Evolutionary conservation across 2,329 filamentous ascomycete genomes (phyloP), one percentile per base, ranked within the genome.

Genomic region (Cladosporium velox): DNA sequence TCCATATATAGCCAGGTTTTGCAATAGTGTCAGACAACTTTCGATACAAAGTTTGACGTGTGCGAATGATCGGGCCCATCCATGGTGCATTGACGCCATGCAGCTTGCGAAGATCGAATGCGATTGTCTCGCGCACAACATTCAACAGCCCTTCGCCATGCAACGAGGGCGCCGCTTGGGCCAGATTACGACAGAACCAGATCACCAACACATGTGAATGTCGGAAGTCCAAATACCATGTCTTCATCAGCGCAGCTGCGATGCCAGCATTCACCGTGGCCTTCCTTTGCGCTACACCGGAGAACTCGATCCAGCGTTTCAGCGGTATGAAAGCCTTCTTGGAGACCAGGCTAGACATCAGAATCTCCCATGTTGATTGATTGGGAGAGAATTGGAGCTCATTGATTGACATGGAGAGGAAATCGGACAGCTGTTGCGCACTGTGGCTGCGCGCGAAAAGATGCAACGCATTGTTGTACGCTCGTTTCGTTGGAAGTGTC

Each of bases 191-290:
- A 64, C 72, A 75, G 12, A 73, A 65, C 67, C 66, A 69, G 59
- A 75, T 71, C 21, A 77, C 26, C 26, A 73, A 35, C 14, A 66
- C 63, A 51, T 76, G 73, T 14, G 73, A 68, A 26, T 74, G 73
- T 6, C 74, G 69, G 34, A 62, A 63, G 6, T 72, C 66, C 18
- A 65, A 67, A 61, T 73, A 77, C 65, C 67, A 76, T 7, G 59
- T 58, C n/a, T 65, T 68, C 28, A 77, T 38, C 55, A 77, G 49
- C 14, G 54, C 55, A 7, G 68, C 66, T 11, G 70, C 74, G 7
- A 69, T 60, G 24, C 35, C 34, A 6, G 67, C 52, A 30, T 70
- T 66, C 14, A 77, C 44, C 10, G 67, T 21, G 58, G 69, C 66
- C 12, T 60, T 49, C 15, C 59, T n/a, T 6, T 70, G 73, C 4